Conservation (phyloP, 495 filamentous ascomycete genomes). For the Aspergillus mulundensis region DNA sequence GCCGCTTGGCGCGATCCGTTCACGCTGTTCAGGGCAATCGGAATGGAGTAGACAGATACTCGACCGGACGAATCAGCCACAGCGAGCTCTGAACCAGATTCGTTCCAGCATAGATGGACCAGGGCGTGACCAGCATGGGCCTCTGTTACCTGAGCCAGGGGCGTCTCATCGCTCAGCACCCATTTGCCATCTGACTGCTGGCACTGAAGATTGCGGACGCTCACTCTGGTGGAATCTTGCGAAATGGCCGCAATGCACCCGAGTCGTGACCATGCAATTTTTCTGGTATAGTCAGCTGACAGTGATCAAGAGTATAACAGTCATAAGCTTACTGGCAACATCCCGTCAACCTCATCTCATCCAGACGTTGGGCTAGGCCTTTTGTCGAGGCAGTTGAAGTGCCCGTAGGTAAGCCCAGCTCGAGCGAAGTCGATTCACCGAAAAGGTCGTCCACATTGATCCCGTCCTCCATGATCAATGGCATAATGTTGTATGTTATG, state of each 20-base stretch:
- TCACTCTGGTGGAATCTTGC: constrained; percentile 61
- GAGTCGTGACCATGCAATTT: constrained; percentile 82
- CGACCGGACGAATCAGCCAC: constrained; percentile 71
- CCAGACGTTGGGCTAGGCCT: constrained; percentile 66
- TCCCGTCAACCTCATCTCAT: constrained; percentile 72
- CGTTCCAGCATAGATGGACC: constrained; percentile 77
- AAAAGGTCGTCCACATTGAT: constrained; percentile 74
- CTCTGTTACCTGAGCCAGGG: constrained; percentile 39
- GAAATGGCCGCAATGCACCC: constrained; percentile 84
- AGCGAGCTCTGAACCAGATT: constrained; percentile 68
- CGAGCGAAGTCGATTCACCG: constrained; percentile 57
- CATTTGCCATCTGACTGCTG: constrained; percentile 68
- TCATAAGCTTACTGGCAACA: constrained; percentile 72
- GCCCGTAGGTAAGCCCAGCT: constrained; percentile 51
- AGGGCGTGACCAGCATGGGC: constrained; percentile 50
- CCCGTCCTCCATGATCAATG: constrained; percentile 63
- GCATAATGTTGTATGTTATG: constrained; percentile 24
- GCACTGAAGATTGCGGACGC: constrained; percentile 67
- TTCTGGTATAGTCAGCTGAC: constrained; percentile 44
- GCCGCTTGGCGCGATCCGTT: constrained; percentile 49
- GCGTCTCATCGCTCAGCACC: constrained; percentile 63
- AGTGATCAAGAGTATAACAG: background rate
- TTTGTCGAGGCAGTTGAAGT: constrained; percentile 54
- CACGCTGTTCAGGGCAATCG: constrained; percentile 63
- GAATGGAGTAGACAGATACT: constrained; percentile 61